Evolutionary conservation across 768 basidiomycete species (phyloP).

Genomic region (Lactarius hatsudake): DNA sequence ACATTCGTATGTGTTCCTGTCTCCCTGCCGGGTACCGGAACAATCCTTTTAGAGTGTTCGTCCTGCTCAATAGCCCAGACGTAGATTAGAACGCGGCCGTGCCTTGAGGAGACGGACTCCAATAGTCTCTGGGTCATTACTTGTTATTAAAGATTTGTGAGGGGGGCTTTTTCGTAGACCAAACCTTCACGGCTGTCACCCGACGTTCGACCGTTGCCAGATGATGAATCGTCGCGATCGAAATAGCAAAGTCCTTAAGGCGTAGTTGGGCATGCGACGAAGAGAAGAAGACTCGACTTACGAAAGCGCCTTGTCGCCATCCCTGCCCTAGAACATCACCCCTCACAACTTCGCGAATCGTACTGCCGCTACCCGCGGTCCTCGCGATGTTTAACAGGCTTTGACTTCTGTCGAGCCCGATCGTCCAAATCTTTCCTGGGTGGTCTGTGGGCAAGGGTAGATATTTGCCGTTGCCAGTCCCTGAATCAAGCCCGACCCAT

Average conservation of each 20-base stretch:
- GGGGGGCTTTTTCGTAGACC: slow-evolving; percentile 17
- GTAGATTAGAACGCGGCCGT: slow-evolving; percentile 85
- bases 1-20: slow-evolving; percentile 29
- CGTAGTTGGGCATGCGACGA: background rate
- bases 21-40: slow-evolving; percentile 38
- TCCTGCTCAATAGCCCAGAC: slow-evolving; percentile 99
- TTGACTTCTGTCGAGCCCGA: slow-evolving; percentile 81
- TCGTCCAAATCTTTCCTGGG: slow-evolving; percentile 60
- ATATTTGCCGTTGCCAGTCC: slow-evolving; percentile 98
- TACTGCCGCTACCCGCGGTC: slow-evolving; percentile 48
- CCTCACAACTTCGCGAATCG: slow-evolving; percentile 67
- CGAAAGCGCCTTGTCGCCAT: slow-evolving; percentile 82
- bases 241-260: slow-evolving; percentile 87
- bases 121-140: slow-evolving; percentile 51
- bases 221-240: slow-evolving; percentile 97
- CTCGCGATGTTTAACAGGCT: slow-evolving; percentile 77
- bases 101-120: slow-evolving; percentile 57
- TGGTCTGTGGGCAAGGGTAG: slow-evolving; percentile 69
- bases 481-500: slow-evolving; percentile 89
- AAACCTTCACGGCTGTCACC: slow-evolving; percentile 68
- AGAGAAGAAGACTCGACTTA: slow-evolving; percentile 42
- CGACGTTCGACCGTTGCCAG: slow-evolving; percentile 78
- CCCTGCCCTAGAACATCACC: slow-evolving; percentile 71
- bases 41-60: slow-evolving; percentile 69
- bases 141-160: background rate